phyloP scores from a whole-genome alignment of 495 filamentous ascomycete genomes.

The Hyphodiscus hymeniophilus region DNA sequence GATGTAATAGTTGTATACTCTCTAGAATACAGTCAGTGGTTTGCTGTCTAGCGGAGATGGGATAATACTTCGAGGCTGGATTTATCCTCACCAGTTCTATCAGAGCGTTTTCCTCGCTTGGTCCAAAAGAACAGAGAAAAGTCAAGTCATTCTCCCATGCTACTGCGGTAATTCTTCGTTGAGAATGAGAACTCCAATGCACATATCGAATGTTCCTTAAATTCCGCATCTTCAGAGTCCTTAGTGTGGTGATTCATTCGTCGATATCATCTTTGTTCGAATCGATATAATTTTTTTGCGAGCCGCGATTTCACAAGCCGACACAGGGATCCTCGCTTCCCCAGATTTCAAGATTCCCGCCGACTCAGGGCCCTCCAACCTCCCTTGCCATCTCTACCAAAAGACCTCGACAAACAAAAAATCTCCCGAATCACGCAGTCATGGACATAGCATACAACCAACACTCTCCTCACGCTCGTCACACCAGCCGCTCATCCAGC shows the following conservation, averaged over 20 bases:
- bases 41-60: not conserved
- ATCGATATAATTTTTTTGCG: conserved; percentile 1
- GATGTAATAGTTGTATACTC: conserved; percentile 55
- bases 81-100: conserved; percentile 59
- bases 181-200: conserved; percentile 39
- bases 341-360: conserved; percentile 12
- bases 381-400: conserved; percentile 1
- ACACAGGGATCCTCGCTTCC: conserved; percentile 4
- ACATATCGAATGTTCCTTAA: conserved; percentile 61
- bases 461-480: conserved; percentile 36
- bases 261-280: conserved; percentile 8
- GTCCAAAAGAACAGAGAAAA: conserved; percentile 67
- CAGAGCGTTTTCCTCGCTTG: conserved; percentile 48
- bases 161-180: conserved; percentile 51
- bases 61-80: conserved; percentile 8
- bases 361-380: no score
- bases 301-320: not conserved
- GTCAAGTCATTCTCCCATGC: conserved; percentile 70
- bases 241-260: not conserved
- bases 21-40: conserved; percentile 10
- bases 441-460: conserved; percentile 49
- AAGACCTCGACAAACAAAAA: no score
- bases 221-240: conserved; percentile 61
- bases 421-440: conserved; percentile 2
- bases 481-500: conserved; percentile 36